Evolutionary conservation across 768 basidiomycete genomes (phyloP).

Genomic region (Rhodosporidiobolus odoratus): DNA sequence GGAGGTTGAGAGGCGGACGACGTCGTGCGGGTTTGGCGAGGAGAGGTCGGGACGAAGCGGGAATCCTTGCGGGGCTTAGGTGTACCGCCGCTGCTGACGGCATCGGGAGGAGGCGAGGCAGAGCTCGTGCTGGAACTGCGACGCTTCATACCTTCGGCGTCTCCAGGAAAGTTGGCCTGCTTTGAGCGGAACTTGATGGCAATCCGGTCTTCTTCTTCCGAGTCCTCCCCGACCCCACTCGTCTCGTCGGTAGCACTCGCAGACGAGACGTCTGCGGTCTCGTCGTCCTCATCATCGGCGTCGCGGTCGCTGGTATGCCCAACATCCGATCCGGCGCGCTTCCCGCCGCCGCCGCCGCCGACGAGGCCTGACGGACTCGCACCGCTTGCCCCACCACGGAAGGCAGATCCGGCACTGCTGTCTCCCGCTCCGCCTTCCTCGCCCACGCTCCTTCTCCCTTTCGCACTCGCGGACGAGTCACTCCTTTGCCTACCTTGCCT

Average conservation of each 20-base stretch:
- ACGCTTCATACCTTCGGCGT: background rate
- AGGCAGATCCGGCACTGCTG: too few species aligned
- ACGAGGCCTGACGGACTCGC: background rate
- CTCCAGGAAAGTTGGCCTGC: background rate
- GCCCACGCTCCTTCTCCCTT: background rate
- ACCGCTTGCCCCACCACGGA: background rate
- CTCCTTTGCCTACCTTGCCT: background rate
- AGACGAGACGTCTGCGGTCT: constrained; percentile 17
- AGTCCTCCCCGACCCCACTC: constrained; percentile 24
- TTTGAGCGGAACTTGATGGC: constrained; percentile 22
- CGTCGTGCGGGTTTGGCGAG: constrained; percentile 14
- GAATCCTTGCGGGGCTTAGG: constrained; percentile 14
- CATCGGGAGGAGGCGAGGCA: background rate
- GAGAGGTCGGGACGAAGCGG: constrained; percentile 32
- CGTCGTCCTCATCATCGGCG: constrained; percentile 37
- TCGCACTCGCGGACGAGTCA: background rate
- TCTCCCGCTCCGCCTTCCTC: too few species aligned
- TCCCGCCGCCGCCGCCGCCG: background rate
- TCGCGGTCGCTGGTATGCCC: constrained; percentile 28
- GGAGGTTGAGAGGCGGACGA: background rate
- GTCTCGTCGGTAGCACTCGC: background rate
- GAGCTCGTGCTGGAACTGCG: background rate
- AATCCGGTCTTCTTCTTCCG: constrained; percentile 37
- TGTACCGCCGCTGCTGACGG: background rate
- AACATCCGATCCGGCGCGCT: background rate